phyloP scores from a whole-genome alignment of 2,329 filamentous ascomycete species.

The Ophiostoma fasciatum region DNA sequence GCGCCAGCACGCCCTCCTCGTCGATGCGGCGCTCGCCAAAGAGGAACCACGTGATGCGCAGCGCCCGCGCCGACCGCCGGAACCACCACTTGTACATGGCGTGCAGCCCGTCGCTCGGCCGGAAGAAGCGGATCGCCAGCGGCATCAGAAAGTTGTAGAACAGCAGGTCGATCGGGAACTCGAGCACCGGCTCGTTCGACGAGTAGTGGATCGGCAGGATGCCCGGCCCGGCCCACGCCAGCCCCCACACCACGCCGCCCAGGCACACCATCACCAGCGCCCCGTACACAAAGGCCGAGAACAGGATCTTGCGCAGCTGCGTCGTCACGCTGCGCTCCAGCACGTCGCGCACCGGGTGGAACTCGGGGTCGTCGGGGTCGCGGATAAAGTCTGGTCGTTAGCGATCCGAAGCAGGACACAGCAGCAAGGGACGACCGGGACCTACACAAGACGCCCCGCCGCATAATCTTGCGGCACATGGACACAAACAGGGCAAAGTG shows the following conservation, averaged over 20 bases:
- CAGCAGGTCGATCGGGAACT: constrained; percentile 85
- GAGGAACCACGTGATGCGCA: constrained; percentile 82
- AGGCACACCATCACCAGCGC: constrained; percentile 84
- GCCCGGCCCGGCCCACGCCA: constrained; percentile 49
- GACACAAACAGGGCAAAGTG: constrained; percentile 97
- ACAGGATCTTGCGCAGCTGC: constrained; percentile 88
- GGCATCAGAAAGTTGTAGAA: constrained; percentile 98
- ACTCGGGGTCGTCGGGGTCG: constrained; percentile 94
- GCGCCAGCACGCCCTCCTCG: constrained; percentile 59
- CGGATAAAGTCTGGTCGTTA: constrained; percentile 66
- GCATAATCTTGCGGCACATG: constrained; percentile 97
- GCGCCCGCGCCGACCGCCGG: constrained; percentile 60
- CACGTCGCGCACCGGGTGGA: constrained; percentile 93
- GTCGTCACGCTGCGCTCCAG: constrained; percentile 84
- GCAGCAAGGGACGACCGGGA: constrained; percentile 11
- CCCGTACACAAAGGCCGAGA: constrained; percentile 91
- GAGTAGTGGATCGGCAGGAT: constrained; percentile 89
- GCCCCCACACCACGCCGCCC: constrained; percentile 89
- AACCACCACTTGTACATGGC: constrained; percentile 95
- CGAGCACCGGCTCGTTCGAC: constrained; percentile 78
- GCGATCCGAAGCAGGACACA: not conserved
- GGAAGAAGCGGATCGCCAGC: constrained; percentile 67
- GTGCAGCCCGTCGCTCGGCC: constrained; percentile 71
- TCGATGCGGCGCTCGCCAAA: constrained; percentile 71
- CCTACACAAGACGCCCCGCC: constrained; percentile 81